Evolutionary conservation across 495 filamentous ascomycete genomes (phyloP).

Genomic region (Xylaria acuta): DNA sequence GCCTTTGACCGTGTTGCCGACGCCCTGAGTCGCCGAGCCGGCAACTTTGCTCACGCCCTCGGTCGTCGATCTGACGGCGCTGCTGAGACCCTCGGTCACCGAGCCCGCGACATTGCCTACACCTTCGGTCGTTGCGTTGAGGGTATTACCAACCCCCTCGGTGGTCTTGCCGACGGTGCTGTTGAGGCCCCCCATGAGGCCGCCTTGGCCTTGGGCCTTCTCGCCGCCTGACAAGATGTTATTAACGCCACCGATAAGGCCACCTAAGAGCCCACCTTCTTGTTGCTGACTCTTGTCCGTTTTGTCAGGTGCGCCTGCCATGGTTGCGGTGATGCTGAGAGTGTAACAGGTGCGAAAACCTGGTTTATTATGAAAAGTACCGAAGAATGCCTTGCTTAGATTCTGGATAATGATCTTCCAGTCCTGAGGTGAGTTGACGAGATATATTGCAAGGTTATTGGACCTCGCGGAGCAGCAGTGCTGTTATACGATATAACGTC

Average conservation of each 20-base stretch:
- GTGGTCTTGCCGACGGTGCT: constrained; percentile 46
- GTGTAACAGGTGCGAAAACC: not conserved
- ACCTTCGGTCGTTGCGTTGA: constrained; percentile 41
- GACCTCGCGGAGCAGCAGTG: not conserved
- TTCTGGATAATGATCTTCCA: not conserved
- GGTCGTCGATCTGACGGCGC: constrained; percentile 37
- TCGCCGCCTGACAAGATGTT: constrained; percentile 50
- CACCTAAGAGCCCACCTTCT: constrained; percentile 44
- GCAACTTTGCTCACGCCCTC: constrained; percentile 42
- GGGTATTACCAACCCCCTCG: constrained; percentile 38
- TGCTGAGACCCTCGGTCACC: constrained; percentile 39
- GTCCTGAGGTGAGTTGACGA: not conserved
- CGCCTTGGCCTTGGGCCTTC: constrained; percentile 49
- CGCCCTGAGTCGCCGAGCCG: constrained; percentile 36
- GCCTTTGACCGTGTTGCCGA: constrained; percentile 32
- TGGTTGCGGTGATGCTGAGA: not conserved
- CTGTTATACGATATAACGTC: constrained; percentile 19
- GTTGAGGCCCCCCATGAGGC: constrained; percentile 44
- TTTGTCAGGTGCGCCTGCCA: constrained; percentile 10
- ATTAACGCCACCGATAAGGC: constrained; percentile 44
- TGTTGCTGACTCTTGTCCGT: constrained; percentile 21
- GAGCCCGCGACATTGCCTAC: constrained; percentile 42
- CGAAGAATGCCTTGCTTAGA: not conserved
- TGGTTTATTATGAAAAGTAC: not conserved
- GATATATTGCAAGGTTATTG: not conserved